Percentiles rank a stretch among this genome's conserved stretches.
phyloP scores from a whole-genome alignment of 2,329 filamentous ascomycete genomes.

The Botrytis elliptica region DNA sequence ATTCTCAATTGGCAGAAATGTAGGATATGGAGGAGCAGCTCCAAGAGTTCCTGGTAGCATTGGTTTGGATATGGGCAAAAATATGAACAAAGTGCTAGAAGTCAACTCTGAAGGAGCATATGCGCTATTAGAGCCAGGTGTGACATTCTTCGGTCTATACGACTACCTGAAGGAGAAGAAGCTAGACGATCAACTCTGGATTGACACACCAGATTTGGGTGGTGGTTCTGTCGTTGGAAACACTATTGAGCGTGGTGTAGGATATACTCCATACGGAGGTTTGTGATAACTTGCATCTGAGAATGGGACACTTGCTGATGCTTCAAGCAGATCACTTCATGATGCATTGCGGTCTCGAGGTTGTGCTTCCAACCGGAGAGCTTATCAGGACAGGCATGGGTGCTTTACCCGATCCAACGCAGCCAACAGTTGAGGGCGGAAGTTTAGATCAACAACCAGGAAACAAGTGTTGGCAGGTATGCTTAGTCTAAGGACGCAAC shows the following conservation, averaged over 20 bases:
- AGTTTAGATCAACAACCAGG: slow-evolving; percentile 37
- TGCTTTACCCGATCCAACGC: slow-evolving; percentile 38
- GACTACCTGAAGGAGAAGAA: slow-evolving; percentile 48
- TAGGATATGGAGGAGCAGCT: slow-evolving; percentile 49
- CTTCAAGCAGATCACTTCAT: slow-evolving; percentile 39
- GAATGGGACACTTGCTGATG: slow-evolving; percentile 28
- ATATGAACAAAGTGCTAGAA: slow-evolving; percentile 53
- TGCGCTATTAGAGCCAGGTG: slow-evolving; percentile 55
- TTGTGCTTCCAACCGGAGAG: slow-evolving; percentile 48
- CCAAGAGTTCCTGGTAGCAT: slow-evolving; percentile 52
- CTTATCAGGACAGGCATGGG: slow-evolving; percentile 50
- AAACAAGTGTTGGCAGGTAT: slow-evolving; percentile 42
- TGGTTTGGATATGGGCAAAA: slow-evolving; percentile 50
- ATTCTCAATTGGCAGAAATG: slow-evolving; percentile 49
- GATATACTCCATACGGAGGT: slow-evolving; percentile 48
- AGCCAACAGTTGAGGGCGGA: slow-evolving; percentile 12
- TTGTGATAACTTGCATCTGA: not conserved
- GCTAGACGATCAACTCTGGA: slow-evolving; percentile 44
- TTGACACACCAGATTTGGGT: slow-evolving; percentile 42
- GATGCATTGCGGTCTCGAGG: slow-evolving; percentile 45
- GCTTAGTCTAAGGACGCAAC: not conserved
- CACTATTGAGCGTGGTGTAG: slow-evolving; percentile 47
- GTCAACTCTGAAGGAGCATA: slow-evolving; percentile 51
- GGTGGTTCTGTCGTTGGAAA: slow-evolving; percentile 50
- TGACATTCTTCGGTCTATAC: slow-evolving; percentile 52